These are phyloP conservation scores for Fusarium veterinarium DNA, from an alignment of 2,329 filamentous ascomycete species.

Conservation along the genomic window DNA sequence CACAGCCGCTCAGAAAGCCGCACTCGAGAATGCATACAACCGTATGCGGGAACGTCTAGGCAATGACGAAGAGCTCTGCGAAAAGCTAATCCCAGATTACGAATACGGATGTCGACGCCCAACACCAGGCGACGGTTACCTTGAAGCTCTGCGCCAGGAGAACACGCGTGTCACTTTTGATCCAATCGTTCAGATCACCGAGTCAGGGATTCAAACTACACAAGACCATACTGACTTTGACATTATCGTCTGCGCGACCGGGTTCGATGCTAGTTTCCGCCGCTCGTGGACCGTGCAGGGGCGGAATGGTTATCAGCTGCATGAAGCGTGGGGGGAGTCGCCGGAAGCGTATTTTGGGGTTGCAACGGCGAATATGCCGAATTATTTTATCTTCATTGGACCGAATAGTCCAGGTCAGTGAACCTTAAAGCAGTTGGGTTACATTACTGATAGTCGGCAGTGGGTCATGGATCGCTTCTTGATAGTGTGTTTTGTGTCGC, in stretches of 20 bases:
- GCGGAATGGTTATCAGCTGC: background rate
- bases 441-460: background rate
- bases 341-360: constrained; percentile 19
- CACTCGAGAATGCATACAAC: background rate
- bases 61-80: constrained; percentile 7
- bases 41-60: constrained; percentile 21
- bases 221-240: constrained; percentile 7
- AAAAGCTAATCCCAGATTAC: constrained; percentile 34
- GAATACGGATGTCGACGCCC: constrained; percentile 41
- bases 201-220: constrained; percentile 4
- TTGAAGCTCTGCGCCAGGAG: constrained; percentile 36
- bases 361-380: background rate
- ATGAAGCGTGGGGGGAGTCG: constrained; percentile 9
- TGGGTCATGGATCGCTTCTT: background rate
- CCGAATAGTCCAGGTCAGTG: background rate
- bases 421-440: background rate
- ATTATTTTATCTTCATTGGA: background rate
- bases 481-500: background rate
- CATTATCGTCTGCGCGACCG: constrained; percentile 26
- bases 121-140: constrained; percentile 39
- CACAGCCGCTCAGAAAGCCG: background rate
- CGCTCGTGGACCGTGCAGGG: constrained; percentile 1
- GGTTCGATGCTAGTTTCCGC: constrained; percentile 26
- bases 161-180: constrained; percentile 12
- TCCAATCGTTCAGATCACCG: constrained; percentile 10